These are phyloP conservation scores for Gossypium rotundifolium DNA, from an alignment of 345 rosid species.

Conservation along the genomic window DNA sequence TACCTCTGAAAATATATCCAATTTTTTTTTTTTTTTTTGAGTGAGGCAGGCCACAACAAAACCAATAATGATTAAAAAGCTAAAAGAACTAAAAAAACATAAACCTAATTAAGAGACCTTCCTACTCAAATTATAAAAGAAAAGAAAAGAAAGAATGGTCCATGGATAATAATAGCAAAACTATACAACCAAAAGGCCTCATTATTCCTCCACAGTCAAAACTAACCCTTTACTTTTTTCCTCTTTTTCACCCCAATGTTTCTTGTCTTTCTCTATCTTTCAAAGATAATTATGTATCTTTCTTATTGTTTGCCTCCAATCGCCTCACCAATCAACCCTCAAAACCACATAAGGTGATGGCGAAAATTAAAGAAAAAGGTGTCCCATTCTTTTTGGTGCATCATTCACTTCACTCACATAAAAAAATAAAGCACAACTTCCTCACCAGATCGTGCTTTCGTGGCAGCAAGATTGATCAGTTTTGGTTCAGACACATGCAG, in stretches of 20 bases:
- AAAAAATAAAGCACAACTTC: conserved; percentile 7
- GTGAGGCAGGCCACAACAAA: neutral
- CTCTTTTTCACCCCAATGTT: neutral
- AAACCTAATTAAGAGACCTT: neutral
- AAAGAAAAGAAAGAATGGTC: conserved; percentile 10
- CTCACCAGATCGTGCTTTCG: neutral
- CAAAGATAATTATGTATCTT: conserved; percentile 14
- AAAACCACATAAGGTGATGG: conserved; percentile 16
- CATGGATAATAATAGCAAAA: conserved; percentile 14
- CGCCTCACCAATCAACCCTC: conserved; percentile 25
- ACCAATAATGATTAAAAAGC: neutral
- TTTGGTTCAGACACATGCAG: neutral
- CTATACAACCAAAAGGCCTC: conserved; percentile 33
- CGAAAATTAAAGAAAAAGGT: conserved; percentile 1
- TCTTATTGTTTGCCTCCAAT: conserved; percentile 22
- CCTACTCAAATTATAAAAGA: neutral
- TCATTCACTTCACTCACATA: neutral
- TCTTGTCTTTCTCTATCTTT: conserved; percentile 15
- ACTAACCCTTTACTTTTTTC: conserved; percentile 6
- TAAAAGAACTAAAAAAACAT: neutral
- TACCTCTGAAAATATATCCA: neutral
- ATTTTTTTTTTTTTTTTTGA: too few relatives aligned
- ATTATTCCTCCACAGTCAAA: conserved; percentile 11
- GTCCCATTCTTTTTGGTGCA: conserved; percentile 11
- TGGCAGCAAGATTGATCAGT: conserved; percentile 1